Base-by-base conservation (phyloP, 2,329 filamentous ascomycete genomes). In the Hymenoscyphus scutula region DNA sequence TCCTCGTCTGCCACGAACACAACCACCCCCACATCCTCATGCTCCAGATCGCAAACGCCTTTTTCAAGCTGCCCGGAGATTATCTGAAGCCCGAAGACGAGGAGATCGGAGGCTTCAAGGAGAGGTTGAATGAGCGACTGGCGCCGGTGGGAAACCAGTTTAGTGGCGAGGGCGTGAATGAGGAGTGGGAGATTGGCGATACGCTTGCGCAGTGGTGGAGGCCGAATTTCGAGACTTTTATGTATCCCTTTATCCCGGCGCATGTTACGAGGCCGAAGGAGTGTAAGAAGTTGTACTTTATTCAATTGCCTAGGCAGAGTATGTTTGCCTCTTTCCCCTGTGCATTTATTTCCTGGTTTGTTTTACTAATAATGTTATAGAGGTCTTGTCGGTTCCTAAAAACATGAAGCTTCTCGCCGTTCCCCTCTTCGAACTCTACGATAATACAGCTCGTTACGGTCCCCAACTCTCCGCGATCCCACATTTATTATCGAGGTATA, bases 341-440 rank as follows among this genome's bases (percentile, higher is more conserved):
- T 17, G n/a, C n/a, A 54, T 23, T 19, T 32, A 15, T 13, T 19
- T 29, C 54, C 25, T 19, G n/a, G 4, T 37, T 11, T n/a, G 32
- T 25, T 45, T 25, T 27, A 41, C 60, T 66, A 68, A 66, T 65
- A 61, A 30, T 11, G 34, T 15, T 58, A 61, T 75, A 96, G 92
- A 97, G 80, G 90, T 98, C 15, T 84, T 99, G 53, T 96, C 91
- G 72, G 95, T 99, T 8, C 95, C 95, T 0, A 99, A 99, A 81
- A 99, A 99, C 79, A 98, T 99, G 95, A 99, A 99, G 76, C 87
- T 99, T 27, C 88, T 99, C 48, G 95, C 95, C 1, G 95, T 99
- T 1, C 95, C 95, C 0, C 83, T 99, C 0, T 98, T 98, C 77
- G 95, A 99, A 79, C 86, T 99, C 45, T 99, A 99, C 80, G 95